phyloP scores from a whole-genome alignment of 108 stramenopile species.

The Epipyxis sp. region DNA sequence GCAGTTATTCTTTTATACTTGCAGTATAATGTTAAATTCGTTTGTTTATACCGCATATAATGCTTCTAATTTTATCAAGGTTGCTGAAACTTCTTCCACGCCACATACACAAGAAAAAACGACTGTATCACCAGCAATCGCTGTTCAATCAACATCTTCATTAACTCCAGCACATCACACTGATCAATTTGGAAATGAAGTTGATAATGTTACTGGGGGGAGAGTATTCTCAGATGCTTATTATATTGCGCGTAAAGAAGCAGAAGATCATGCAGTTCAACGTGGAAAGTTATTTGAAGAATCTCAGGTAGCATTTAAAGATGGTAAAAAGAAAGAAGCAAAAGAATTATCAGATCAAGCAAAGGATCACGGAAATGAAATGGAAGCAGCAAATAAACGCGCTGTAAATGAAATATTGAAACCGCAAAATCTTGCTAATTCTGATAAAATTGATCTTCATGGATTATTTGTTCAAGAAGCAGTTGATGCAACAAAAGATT shows the following conservation, averaged over 20 bases:
- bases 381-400: neutral
- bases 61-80: too few species aligned
- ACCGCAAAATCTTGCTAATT: neutral
- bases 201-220: neutral
- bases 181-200: conserved; percentile 14
- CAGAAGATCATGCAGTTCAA: neutral
- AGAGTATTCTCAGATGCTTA: neutral
- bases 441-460: neutral
- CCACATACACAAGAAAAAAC: too few species aligned
- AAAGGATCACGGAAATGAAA: neutral
- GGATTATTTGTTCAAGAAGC: neutral
- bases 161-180: neutral
- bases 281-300: neutral
- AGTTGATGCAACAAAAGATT: neutral
- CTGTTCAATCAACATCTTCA: too few species aligned
- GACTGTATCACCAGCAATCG: too few species aligned
- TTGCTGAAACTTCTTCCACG: too few species aligned
- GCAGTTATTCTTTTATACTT: too few species aligned
- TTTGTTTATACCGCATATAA: too few species aligned
- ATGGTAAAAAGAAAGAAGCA: neutral
- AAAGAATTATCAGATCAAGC: conserved; percentile 2
- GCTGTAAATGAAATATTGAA: neutral
- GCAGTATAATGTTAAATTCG: too few species aligned
- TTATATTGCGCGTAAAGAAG: neutral
- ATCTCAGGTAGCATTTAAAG: neutral